phyloP scores from a whole-genome alignment of 768 basidiomycete species.

The Serendipita vermifera region DNA sequence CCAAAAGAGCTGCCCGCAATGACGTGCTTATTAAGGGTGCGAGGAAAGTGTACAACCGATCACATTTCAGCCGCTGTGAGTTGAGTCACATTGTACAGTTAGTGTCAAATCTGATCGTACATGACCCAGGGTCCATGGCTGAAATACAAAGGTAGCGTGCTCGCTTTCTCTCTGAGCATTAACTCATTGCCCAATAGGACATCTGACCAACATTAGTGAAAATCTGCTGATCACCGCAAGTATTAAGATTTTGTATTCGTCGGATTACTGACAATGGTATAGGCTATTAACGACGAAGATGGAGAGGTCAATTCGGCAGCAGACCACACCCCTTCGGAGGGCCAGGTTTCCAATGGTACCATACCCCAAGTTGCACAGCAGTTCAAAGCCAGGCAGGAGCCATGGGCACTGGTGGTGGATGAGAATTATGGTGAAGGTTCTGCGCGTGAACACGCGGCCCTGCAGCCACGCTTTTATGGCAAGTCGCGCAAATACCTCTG shows the following conservation, averaged over 20 bases:
- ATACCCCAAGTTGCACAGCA: slow-evolving; percentile 86
- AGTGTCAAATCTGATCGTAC: background rate
- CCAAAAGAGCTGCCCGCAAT: slow-evolving; percentile 66
- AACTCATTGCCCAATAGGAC: slow-evolving; percentile 28
- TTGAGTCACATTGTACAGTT: slow-evolving; percentile 12
- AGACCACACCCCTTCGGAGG: slow-evolving; percentile 44
- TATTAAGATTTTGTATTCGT: background rate
- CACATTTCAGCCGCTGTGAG: slow-evolving; percentile 91
- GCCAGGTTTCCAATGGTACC: slow-evolving; percentile 47
- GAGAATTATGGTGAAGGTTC: slow-evolving; percentile 98
- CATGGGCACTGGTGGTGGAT: slow-evolving; percentile 90
- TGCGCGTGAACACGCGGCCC: slow-evolving; percentile 92
- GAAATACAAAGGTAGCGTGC: slow-evolving; percentile 68
- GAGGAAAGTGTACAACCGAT: slow-evolving; percentile 99
- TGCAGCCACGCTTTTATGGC: slow-evolving; percentile 94
- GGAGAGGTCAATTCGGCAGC: slow-evolving; percentile 87
- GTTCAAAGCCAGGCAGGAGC: slow-evolving; percentile 67
- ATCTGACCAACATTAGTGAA: slow-evolving; percentile 91
- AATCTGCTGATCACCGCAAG: slow-evolving; percentile 81
- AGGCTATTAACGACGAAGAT: slow-evolving; percentile 90
- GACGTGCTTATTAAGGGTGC: slow-evolving; percentile 77
- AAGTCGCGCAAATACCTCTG: slow-evolving; percentile 14
- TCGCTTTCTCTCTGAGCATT: too few species aligned
- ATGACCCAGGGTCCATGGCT: slow-evolving; percentile 77
- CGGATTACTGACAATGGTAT: slow-evolving; percentile 15